A percentile compares a stretch with the other conserved stretches of the same genome.
Conservation (phyloP, 2,329 filamentous ascomycete genomes). For the Dactylellina haptotyla region DNA sequence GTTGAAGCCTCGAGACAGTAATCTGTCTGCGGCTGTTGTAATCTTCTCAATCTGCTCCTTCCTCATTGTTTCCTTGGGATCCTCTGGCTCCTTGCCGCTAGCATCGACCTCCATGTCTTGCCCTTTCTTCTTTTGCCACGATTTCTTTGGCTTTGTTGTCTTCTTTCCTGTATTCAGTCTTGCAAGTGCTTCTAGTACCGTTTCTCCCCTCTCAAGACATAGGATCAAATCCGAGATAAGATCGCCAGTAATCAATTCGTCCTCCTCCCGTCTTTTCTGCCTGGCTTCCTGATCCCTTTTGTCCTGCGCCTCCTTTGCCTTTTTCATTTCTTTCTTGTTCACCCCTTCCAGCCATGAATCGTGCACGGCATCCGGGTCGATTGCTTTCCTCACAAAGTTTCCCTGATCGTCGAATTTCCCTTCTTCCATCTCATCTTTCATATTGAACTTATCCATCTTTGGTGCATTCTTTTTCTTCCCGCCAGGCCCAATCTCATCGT, state of each 20-base stretch:
- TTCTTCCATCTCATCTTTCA: conserved; percentile 88
- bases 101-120: conserved; percentile 75
- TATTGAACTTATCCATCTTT: conserved; percentile 95
- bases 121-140: conserved; percentile 71
- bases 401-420: conserved; percentile 89
- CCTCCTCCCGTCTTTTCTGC: conserved; percentile 76
- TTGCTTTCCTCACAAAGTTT: conserved; percentile 89
- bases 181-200: conserved; percentile 85
- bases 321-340: conserved; percentile 91
- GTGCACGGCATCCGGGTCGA: conserved; percentile 87
- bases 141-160: conserved; percentile 67
- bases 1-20: conserved; percentile 81
- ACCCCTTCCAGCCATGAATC: conserved; percentile 93
- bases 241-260: conserved; percentile 77
- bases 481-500: conserved; percentile 89
- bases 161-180: conserved; percentile 75
- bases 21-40: conserved; percentile 87
- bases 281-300: conserved; percentile 81
- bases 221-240: conserved; percentile 77
- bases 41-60: conserved; percentile 81
- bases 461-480: conserved; percentile 92
- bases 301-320: conserved; percentile 85
- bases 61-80: conserved; percentile 75
- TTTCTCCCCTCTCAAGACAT: conserved; percentile 81
- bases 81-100: conserved; percentile 65